Evolutionary conservation across 306 rosid genomes (phyloP), one percentile per base, ranked within the genome.

Genomic region (Glycine tomentella): DNA sequence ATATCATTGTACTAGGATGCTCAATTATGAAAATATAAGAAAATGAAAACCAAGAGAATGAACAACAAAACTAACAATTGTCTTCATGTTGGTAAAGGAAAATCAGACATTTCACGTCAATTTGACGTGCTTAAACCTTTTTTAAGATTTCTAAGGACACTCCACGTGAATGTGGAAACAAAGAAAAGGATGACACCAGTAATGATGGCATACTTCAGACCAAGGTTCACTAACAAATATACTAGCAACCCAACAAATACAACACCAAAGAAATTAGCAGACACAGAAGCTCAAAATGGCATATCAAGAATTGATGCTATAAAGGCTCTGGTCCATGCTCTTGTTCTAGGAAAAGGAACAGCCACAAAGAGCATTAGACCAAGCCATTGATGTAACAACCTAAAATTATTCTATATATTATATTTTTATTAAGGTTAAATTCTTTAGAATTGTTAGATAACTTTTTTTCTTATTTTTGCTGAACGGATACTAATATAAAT

Each of bases 331-430:
- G 96, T 76, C 99, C 99, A 95, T 36, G 99, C 98, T 79, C 98
- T 98, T 33, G 98, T 95, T 67, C 99, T 97, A 0, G 97, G 99
- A 84, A 95, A 95, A 77, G 98, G 99, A 79, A 93, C 98, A 17
- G 98, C 98, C 55, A 95, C 99, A 80, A 95, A 95, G 77, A 93
- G 79, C 98, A 95, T 93, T 14, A 93, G 88, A 72, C 99, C 98
- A 59, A 93, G 96, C 99, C 99, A 95, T n/a, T n/a, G n/a, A n/a
- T n/a, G n/a, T n/a, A n/a, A n/a, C n/a, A n/a, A n/a, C n/a, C n/a
- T n/a, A n/a, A n/a, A n/a, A n/a, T n/a, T n/a, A n/a, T n/a, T n/a
- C n/a, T n/a, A n/a, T n/a, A n/a, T n/a, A n/a, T n/a, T n/a, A n/a
- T n/a, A n/a, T n/a, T n/a, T n/a, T n/a, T n/a, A n/a, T n/a, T n/a